Evolutionary conservation across 495 filamentous ascomycete genomes (phyloP).

Genomic region (Tetracladium marchalianum): DNA sequence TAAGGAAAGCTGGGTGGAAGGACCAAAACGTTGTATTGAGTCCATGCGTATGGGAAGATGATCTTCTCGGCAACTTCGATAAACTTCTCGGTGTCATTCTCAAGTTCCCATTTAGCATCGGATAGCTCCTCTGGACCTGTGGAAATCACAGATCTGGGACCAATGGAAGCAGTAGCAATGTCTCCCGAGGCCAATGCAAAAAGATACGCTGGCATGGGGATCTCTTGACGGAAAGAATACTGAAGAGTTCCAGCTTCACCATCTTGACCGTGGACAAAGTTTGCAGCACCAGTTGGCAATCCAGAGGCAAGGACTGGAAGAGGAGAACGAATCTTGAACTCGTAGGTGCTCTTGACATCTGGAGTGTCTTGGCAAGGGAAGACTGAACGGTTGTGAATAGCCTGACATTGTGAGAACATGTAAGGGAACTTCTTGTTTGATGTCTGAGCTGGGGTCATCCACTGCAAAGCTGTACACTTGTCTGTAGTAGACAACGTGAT

Average conservation of each 20-base stretch:
- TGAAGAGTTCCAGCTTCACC: slow-evolving; percentile 42
- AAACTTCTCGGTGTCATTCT: slow-evolving; percentile 82
- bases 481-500: slow-evolving; percentile 59
- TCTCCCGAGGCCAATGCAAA: slow-evolving; percentile 90
- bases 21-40: slow-evolving; percentile 86
- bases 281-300: slow-evolving; percentile 35
- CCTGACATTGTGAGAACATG: slow-evolving; percentile 97
- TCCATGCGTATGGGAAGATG: slow-evolving; percentile 84
- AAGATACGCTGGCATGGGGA: slow-evolving; percentile 89
- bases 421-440: slow-evolving; percentile 89
- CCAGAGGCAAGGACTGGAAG: slow-evolving; percentile 85
- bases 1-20: slow-evolving; percentile 88
- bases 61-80: slow-evolving; percentile 82
- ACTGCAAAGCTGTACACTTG: slow-evolving; percentile 85
- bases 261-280: slow-evolving; percentile 31
- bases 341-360: slow-evolving; percentile 83
- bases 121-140: slow-evolving; percentile 80
- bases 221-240: slow-evolving; percentile 78
- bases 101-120: slow-evolving; percentile 81
- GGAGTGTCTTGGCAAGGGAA: slow-evolving; percentile 98
- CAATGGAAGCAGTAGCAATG: slow-evolving; percentile 73
- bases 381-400: slow-evolving; percentile 84
- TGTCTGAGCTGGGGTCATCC: slow-evolving; percentile 84
- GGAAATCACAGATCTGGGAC: slow-evolving; percentile 71
- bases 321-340: slow-evolving; percentile 78